Evolutionary conservation across 768 basidiomycete genomes (phyloP), one percentile per base, ranked within the genome.

Genomic region (Pleurotus eryngii): DNA sequence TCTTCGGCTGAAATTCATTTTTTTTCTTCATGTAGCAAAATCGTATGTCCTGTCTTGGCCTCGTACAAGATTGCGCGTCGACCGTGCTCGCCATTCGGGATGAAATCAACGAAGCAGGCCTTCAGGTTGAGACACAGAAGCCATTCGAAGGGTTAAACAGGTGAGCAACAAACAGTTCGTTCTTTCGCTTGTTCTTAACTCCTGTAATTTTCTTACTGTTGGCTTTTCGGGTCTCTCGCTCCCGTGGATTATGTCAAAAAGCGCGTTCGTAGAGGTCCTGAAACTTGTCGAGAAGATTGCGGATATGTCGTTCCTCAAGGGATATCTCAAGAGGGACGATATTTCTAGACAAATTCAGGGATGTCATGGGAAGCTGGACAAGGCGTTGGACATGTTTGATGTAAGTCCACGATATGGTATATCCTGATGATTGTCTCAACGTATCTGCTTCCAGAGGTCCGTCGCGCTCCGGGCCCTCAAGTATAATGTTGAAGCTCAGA

Each of bases 1-100:
- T 35, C 11, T 35, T 9, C 2, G 8, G 30, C 30, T 35, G 11
- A 35, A 35, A 35, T 35, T 35, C 8, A 0, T 35, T 0, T 35
- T 11, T 35, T 11, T 35, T 35, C 30, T 35, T 11, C 1, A 35
- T 53, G 27, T 61, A 91, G 89, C 82, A 81, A 60, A 90, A 91
- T 59, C 77, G 86, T 15, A 71, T 86, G 11, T 80, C 81, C 1
- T 89, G 86, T 62, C 74, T 91, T 26, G 84, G 87, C 8, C 76
- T 92, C 6, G 87, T 87, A 0, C 83, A 89, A 61, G 82, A 87
- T 24, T 90, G 88, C 59, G 89, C 89, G 0, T 81, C 81, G 12
- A 79, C 86, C 15, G 76, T 91, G 2, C 69, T 84, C n/a, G 79
- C 81, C 9, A 79, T 92, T 4, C 77, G 82, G 0, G 77, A 81